A percentile compares a stretch with the other conserved stretches of the same genome.
Evolutionary conservation across 306 rosid species (phyloP).

Genomic region (Styphnolobium japonicum): DNA sequence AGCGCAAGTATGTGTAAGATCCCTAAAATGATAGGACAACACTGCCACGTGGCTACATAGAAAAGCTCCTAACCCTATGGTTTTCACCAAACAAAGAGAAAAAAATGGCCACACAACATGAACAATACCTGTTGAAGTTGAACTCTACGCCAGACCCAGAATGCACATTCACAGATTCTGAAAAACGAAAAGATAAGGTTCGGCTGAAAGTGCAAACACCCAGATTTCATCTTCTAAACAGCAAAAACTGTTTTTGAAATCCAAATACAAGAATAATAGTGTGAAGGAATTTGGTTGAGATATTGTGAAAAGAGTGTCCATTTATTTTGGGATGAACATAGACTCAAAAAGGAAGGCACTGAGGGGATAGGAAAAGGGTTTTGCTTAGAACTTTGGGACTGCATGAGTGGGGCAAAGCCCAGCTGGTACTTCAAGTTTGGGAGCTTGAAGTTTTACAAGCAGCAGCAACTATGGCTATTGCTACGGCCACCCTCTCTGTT

Average conservation of each 20-base stretch:
- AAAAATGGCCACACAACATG: conserved; percentile 42
- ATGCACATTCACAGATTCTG: background rate
- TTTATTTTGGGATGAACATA: background rate
- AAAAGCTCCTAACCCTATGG: background rate
- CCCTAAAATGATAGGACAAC: background rate
- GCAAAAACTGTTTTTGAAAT: background rate
- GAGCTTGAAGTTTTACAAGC: conserved; percentile 54
- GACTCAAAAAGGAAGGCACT: background rate
- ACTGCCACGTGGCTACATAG: conserved; percentile 20
- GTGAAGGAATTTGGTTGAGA: background rate
- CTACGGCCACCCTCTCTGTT: conserved; percentile 47
- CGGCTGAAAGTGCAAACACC: background rate
- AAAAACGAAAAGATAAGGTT: conserved; percentile 18
- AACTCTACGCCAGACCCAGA: conserved; percentile 22
- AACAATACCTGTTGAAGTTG: conserved; percentile 5
- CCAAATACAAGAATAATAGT: background rate
- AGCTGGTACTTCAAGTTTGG: conserved; percentile 54
- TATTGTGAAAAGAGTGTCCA: background rate
- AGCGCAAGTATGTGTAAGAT: no score
- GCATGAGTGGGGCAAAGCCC: conserved; percentile 73
- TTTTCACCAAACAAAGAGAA: background rate
- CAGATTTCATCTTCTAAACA: background rate
- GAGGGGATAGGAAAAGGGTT: background rate
- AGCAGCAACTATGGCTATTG: conserved; percentile 56
- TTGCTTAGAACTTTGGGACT: conserved; percentile 37